Conservation (phyloP, 2,329 filamentous ascomycete genomes). For the Thelonectria rubi region DNA sequence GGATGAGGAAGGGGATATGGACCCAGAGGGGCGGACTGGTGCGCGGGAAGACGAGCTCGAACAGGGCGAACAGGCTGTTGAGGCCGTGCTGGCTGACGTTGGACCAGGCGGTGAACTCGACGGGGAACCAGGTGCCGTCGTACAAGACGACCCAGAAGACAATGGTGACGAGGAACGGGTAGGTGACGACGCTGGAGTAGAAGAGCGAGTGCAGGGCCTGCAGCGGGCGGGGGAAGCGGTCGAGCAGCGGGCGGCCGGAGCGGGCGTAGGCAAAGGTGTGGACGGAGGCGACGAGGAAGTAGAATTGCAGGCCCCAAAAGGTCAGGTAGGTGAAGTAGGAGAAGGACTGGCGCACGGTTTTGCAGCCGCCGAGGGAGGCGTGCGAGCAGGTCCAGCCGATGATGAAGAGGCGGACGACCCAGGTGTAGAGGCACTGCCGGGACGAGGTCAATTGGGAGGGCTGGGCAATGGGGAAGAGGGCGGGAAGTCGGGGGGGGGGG, state of each 20-base stretch:
- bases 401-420: constrained; percentile 73
- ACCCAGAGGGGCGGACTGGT: constrained; percentile 68
- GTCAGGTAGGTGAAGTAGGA: constrained; percentile 85
- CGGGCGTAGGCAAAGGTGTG: constrained; percentile 76
- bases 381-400: constrained; percentile 72
- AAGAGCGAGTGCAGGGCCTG: constrained; percentile 72
- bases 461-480: constrained; percentile 30
- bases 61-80: constrained; percentile 77
- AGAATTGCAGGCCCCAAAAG: constrained; percentile 85
- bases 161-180: constrained; percentile 74
- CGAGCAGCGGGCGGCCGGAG: constrained; percentile 63
- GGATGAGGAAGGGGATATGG: constrained; percentile 72
- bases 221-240: constrained; percentile 66
- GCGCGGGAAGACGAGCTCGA: constrained; percentile 76
- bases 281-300: constrained; percentile 72
- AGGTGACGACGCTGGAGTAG: constrained; percentile 70
- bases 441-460: background rate
- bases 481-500: constrained; percentile 32
- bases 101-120: constrained; percentile 65
- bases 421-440: constrained; percentile 69
- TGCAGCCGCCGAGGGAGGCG: constrained; percentile 53
- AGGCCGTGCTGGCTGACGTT: constrained; percentile 79
- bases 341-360: constrained; percentile 65
- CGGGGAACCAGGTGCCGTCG: constrained; percentile 58
- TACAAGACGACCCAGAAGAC: constrained; percentile 76